Conservation (phyloP, 768 basidiomycete species). For the Crepidotus variabilis region DNA sequence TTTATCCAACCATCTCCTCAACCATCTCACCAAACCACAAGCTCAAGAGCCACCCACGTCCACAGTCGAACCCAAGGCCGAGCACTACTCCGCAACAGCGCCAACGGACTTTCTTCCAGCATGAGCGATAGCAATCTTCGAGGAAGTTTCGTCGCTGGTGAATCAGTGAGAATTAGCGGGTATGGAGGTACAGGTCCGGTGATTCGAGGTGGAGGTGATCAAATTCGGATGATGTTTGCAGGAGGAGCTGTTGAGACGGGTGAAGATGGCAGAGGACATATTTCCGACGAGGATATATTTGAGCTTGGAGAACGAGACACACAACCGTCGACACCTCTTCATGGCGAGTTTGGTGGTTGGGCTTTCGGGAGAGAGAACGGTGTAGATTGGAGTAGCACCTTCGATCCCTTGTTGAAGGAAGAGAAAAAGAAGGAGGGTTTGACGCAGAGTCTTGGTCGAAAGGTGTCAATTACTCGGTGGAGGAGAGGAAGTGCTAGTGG, state of each 20-base stretch:
- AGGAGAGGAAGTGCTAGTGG: slow-evolving; percentile 12
- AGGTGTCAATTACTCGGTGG: slow-evolving; percentile 30
- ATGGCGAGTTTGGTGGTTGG: not conserved
- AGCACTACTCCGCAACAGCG: not conserved
- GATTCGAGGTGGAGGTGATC: not conserved
- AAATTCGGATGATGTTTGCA: not conserved
- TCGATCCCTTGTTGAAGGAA: slow-evolving; percentile 4
- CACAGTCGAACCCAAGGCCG: too few relatives aligned
- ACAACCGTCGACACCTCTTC: not conserved
- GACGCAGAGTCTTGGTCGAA: slow-evolving; percentile 26
- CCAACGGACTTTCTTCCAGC: not conserved
- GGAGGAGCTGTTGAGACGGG: not conserved
- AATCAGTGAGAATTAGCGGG: not conserved
- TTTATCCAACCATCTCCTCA: not conserved
- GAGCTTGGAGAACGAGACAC: not conserved
- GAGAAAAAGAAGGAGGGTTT: slow-evolving; percentile 12
- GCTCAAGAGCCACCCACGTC: not conserved
- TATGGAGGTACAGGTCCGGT: not conserved
- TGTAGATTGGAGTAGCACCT: not conserved
- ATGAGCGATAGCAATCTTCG: not conserved
- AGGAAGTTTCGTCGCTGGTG: not conserved
- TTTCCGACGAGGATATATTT: not conserved
- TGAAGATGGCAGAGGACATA: not conserved
- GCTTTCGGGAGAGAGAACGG: not conserved
- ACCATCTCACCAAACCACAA: not conserved